Evolutionary conservation across 2,329 filamentous ascomycete species (phyloP), one percentile per base, ranked within the genome.

Genomic region (Arthroderma sp.): DNA sequence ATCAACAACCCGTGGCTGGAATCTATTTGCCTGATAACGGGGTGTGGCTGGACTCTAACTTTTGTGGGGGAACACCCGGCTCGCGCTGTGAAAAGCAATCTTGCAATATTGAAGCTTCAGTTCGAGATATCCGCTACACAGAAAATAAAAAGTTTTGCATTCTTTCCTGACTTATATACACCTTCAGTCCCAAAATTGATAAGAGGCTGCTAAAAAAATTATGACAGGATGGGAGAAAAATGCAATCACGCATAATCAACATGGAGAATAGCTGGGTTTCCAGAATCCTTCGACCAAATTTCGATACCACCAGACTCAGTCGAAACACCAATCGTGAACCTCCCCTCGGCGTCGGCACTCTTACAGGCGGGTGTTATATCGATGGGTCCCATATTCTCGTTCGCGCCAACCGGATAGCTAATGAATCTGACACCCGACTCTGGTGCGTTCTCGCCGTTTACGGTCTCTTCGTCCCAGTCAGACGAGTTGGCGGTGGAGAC

Each of bases 201-300:
- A 22, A 22, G 15, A 22, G 15, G 15, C 1, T 2, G 15, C 15
- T 22, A 22, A 22, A 22, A 22, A 22, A 22, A 22, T 2, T 22
- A 22, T 22, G 15, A 10, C 10, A 40, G 29, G 5, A n/a, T 6
- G n/a, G 8, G 9, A 32, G 28, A 40, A 40, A n/a, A 6, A 7
- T 30, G 27, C 11, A 27, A 42, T 42, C 40, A 42, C 30, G 33
- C 36, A 32, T 42, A 34, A 27, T 42, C 33, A 11, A 27, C 36
- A 27, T 42, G 40, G 15, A 42, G 40, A 27, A 42, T 42, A 29
- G 40, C 30, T 33, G 40, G 40, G 40, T 42, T 42, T 10, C 40
- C 40, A 9, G 40, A 43, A 38, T 43, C 42, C 29, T 43, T 43
- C 29, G 42, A 43, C 42, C 42, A 43, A 29, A 43, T 43, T 34